Conservation (phyloP, 129 eudicot genomes). For the Dittrichia graveolens region DNA sequence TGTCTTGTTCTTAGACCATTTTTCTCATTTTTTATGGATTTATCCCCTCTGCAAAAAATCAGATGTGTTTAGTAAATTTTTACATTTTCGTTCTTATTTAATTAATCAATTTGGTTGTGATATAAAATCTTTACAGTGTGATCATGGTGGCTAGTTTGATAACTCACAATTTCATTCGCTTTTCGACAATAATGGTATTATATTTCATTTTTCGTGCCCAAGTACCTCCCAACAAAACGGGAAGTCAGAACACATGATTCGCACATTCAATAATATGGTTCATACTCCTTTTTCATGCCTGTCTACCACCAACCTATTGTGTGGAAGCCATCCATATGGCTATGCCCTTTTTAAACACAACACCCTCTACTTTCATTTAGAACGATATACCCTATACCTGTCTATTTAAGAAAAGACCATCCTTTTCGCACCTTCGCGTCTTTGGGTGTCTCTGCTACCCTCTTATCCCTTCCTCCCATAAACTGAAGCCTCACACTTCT, state of each 20-base stretch:
- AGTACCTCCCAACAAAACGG: not conserved
- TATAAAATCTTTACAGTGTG: not conserved
- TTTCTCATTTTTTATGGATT: not conserved
- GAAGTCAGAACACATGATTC: too few relatives aligned
- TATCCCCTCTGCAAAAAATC: not conserved
- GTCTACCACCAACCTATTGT: not conserved
- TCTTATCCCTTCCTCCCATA: not conserved
- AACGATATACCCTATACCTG: not conserved
- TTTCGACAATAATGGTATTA: not conserved
- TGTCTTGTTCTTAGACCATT: too few relatives aligned
- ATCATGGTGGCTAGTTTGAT: not conserved
- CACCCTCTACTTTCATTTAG: not conserved
- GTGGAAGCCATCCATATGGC: not conserved
- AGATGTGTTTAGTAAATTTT: not conserved
- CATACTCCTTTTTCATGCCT: not conserved
- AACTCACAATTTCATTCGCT: not conserved
- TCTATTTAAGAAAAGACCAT: not conserved
- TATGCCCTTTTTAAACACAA: not conserved
- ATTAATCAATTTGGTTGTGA: not conserved
- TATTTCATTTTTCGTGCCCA: not conserved
- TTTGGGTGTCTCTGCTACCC: too few relatives aligned
- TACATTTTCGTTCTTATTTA: not conserved
- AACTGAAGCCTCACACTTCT: not conserved
- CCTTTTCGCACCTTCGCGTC: not conserved
- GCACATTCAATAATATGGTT: not conserved